Evolutionary conservation across 164 flowering plant species (phyloP), one percentile per base, ranked within the genome.

Genomic region (Vitis labrusca): DNA sequence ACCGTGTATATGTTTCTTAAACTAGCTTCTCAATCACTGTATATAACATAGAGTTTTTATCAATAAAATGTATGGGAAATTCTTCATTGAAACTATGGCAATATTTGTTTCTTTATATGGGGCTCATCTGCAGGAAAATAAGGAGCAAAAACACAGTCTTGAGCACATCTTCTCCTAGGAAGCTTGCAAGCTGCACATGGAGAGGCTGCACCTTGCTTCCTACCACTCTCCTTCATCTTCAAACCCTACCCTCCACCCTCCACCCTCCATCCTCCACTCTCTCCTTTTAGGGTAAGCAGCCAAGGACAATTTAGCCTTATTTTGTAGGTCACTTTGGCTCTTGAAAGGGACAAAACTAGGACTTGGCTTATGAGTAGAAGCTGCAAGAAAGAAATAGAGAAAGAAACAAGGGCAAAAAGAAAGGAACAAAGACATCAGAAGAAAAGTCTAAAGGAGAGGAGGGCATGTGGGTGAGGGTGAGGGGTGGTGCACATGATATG

Each of bases 141-240:
- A 17, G 81, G 78, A 16, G 84, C 79, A 65, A 81, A 81, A 8
- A 81, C 79, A 59, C 81, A 81, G 15, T 76, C 81, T 9, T 75
- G 68, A 0, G 68, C 75, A 29, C 84, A 81, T 44, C 80, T 70
- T 55, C 81, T 75, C 63, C 84, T 61, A 0, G 78, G 69, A 50
- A 75, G 75, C 77, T 78, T 75, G 69, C 84, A 78, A 12, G 79
- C 81, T 50, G 84, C 84, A 52, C 81, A 81, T 10, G 83, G 83
- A 12, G 82, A 64, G 1, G 76, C 37, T 53, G 73, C 78, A 30
- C 83, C 80, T 37, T 76, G 79, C 57, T 79, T 73, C 30, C 75
- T 73, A 0, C 76, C 65, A 64, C 66, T 63, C 23, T 78, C 78
- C 61, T 71, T 78, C 78, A 69, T 70, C 2, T 5, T 37, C 48